phyloP scores from a whole-genome alignment of 345 rosid genomes.

The Cardamine occulta region DNA sequence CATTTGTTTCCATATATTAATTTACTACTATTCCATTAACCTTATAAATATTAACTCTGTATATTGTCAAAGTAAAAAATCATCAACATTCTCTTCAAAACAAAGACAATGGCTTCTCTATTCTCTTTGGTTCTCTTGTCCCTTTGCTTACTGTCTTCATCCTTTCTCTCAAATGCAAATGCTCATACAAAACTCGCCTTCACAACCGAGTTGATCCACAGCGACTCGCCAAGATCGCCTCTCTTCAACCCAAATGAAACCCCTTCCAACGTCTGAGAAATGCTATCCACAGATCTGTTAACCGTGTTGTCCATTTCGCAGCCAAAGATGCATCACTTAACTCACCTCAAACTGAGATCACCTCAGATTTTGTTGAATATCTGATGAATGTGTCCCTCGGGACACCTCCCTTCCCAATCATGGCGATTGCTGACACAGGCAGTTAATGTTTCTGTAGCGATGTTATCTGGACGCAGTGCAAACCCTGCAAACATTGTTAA shows the following conservation, averaged over 20 bases:
- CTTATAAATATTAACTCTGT: conserved; percentile 15
- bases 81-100: background rate
- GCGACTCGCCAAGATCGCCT: conserved; percentile 48
- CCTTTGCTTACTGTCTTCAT: conserved; percentile 28
- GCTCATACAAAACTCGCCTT: conserved; percentile 36
- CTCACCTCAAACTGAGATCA: background rate
- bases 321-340: conserved; percentile 1
- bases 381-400: conserved; percentile 46
- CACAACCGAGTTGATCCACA: conserved; percentile 45
- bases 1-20: too few relatives aligned
- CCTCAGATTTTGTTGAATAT: conserved; percentile 27
- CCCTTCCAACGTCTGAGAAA: conserved; percentile 29
- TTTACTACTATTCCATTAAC: background rate
- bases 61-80: background rate
- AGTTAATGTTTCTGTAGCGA: too few relatives aligned
- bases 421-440: conserved; percentile 40
- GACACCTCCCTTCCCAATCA: conserved; percentile 36
- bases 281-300: conserved; percentile 39
- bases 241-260: conserved; percentile 41
- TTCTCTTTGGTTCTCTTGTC: conserved; percentile 18
- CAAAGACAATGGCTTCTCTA: conserved; percentile 29
- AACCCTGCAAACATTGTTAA: conserved; percentile 47
- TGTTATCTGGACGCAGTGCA: conserved; percentile 48
- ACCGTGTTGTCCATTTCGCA: conserved; percentile 32
- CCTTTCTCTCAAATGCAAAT: conserved; percentile 33